These are phyloP conservation scores for Tulasnella sp. DNA, from an alignment of 768 basidiomycete species.

Conservation along the genomic window DNA sequence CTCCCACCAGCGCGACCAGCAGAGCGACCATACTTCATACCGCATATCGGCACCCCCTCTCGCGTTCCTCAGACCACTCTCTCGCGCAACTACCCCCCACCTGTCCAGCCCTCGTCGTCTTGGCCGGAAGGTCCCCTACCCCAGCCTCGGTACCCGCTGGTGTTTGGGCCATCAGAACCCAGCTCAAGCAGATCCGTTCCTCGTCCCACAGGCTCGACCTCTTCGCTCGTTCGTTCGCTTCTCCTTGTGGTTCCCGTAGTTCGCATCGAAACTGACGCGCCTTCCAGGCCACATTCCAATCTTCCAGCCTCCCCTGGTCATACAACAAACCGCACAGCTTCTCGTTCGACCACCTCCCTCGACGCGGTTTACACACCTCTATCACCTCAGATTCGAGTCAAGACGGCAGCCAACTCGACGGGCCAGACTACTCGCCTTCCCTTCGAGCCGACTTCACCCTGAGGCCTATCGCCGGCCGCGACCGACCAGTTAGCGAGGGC, in stretches of 20 bases:
- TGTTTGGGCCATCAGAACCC: neutral
- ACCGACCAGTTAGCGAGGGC: neutral
- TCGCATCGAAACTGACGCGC: too few relatives aligned
- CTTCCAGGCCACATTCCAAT: neutral
- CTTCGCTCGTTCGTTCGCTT: neutral
- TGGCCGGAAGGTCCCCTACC: neutral
- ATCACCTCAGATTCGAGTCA: neutral
- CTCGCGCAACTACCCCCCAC: neutral
- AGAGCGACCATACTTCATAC: neutral
- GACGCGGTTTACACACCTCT: neutral
- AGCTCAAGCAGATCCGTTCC: neutral
- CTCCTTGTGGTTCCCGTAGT: neutral
- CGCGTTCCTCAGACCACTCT: neutral
- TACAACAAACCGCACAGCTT: neutral
- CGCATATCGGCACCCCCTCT: neutral
- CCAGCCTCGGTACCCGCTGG: neutral
- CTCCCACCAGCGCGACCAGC: neutral
- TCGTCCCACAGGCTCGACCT: neutral
- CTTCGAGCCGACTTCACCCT: neutral
- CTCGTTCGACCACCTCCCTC: neutral
- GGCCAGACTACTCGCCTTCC: neutral
- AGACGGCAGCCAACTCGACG: neutral
- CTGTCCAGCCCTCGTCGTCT: neutral
- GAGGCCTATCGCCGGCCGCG: neutral
- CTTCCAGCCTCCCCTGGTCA: neutral